Conservation (phyloP, 2,329 filamentous ascomycete genomes). For the Curvularia lunata region DNA sequence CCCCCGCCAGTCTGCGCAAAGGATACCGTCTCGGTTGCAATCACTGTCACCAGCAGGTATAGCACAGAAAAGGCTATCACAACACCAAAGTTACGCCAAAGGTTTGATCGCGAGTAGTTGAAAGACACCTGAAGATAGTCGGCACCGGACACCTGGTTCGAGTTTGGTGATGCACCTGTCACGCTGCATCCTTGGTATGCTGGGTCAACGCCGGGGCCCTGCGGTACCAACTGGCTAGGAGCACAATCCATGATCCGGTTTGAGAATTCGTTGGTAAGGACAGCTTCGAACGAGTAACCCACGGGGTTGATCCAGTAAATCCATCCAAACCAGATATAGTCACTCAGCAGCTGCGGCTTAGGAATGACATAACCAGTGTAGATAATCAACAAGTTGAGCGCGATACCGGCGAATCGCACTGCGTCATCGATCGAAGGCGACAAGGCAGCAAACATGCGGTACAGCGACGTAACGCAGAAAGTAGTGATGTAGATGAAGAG, state of each 20-base stretch:
- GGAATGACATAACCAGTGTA: slow-evolving; percentile 73
- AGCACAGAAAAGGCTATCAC: slow-evolving; percentile 76
- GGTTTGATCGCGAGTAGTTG: slow-evolving; percentile 62
- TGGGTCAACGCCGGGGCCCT: slow-evolving; percentile 61
- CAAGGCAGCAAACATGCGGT: slow-evolving; percentile 69
- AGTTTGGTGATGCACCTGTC: slow-evolving; percentile 62
- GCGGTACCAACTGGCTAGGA: slow-evolving; percentile 64
- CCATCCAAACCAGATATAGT: slow-evolving; percentile 70
- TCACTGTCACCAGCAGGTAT: slow-evolving; percentile 73
- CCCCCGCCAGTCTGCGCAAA: slow-evolving; percentile 70
- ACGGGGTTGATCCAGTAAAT: slow-evolving; percentile 56
- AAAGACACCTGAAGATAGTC: slow-evolving; percentile 63
- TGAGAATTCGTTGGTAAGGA: slow-evolving; percentile 70
- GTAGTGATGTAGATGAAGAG: slow-evolving; percentile 69
- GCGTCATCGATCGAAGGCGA: slow-evolving; percentile 70
- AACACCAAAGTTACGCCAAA: slow-evolving; percentile 79
- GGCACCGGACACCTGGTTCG: slow-evolving; percentile 59
- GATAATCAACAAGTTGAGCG: slow-evolving; percentile 67
- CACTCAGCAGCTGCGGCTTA: slow-evolving; percentile 62
- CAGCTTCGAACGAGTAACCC: slow-evolving; percentile 69
- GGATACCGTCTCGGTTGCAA: slow-evolving; percentile 72
- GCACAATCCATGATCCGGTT: slow-evolving; percentile 64
- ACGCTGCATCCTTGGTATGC: slow-evolving; percentile 68
- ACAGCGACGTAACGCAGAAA: slow-evolving; percentile 67
- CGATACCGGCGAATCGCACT: slow-evolving; percentile 68